Conservation (phyloP, 129 eudicot species). For the Lonicera japonica region DNA sequence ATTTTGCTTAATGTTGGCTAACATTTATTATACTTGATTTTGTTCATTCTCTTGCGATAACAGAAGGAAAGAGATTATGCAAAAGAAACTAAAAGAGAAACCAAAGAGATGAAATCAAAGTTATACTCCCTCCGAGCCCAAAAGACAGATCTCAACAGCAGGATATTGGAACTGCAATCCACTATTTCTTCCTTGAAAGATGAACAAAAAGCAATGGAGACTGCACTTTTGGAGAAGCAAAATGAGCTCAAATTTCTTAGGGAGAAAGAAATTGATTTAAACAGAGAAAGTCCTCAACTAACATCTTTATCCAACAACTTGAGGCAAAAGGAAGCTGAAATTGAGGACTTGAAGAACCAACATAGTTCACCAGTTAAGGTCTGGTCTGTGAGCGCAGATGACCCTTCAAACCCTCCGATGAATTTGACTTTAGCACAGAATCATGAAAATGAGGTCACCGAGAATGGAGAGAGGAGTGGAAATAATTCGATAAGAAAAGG, state of each 20-base stretch:
- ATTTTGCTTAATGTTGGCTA: neutral
- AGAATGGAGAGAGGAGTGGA: neutral
- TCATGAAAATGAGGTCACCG: neutral
- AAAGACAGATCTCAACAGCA: conserved; percentile 46
- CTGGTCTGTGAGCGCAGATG: conserved; percentile 32
- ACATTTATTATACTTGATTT: neutral
- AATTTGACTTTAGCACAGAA: conserved; percentile 12
- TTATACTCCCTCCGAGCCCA: conserved; percentile 50
- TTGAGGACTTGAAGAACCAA: conserved; percentile 31
- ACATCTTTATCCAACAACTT: conserved; percentile 10
- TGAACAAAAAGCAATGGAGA: conserved; percentile 46
- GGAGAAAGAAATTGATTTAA: conserved; percentile 7
- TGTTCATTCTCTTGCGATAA: neutral
- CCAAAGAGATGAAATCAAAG: conserved; percentile 57
- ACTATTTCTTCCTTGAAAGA: conserved; percentile 64
- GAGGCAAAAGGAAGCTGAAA: conserved; percentile 40
- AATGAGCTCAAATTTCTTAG: conserved; percentile 38
- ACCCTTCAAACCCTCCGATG: conserved; percentile 18
- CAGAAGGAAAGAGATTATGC: conserved; percentile 66
- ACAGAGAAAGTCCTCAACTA: conserved; percentile 10
- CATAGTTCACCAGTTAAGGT: conserved; percentile 17
- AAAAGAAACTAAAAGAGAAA: conserved; percentile 49
- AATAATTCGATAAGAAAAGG: neutral
- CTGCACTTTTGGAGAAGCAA: conserved; percentile 46
- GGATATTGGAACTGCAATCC: conserved; percentile 54